These are phyloP conservation scores for Escovopsis sp. DNA, from an alignment of 2,329 filamentous ascomycete genomes.

Conservation along the genomic window DNA sequence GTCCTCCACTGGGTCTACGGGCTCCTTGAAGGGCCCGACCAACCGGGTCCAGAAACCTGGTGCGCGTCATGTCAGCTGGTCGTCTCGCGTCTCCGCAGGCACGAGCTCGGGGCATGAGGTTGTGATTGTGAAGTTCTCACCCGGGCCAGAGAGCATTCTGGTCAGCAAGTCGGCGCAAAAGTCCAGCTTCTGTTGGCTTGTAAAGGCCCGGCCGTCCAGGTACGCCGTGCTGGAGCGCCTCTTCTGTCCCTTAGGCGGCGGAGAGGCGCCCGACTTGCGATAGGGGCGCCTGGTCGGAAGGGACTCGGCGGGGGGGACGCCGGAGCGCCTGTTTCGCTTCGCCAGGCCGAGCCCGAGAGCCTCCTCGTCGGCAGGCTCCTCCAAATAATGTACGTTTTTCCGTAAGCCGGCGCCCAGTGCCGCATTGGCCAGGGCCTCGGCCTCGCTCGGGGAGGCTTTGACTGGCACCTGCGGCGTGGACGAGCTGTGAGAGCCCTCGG, in stretches of 20 bases:
- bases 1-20: constrained; percentile 41
- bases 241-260: constrained; percentile 22
- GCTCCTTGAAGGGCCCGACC: constrained; percentile 45
- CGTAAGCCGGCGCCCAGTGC: constrained; percentile 10
- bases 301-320: constrained; percentile 5
- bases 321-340: constrained; percentile 30
- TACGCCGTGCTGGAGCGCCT: constrained; percentile 19
- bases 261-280: constrained; percentile 15
- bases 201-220: constrained; percentile 18
- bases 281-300: constrained; percentile 1
- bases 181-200: constrained; percentile 32
- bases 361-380: constrained; percentile 28
- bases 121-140: constrained; percentile 26
- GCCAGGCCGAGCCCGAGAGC: constrained; percentile 10
- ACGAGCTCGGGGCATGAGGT: background rate
- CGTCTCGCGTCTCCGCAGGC: background rate
- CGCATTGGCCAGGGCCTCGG: background rate
- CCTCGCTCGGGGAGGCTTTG: background rate
- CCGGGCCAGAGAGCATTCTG: constrained; percentile 47
- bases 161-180: constrained; percentile 44
- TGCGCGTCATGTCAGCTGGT: too few relatives aligned
- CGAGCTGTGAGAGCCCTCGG: constrained; percentile 6
- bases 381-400: constrained; percentile 36
- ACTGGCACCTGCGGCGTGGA: constrained; percentile 3
- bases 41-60: constrained; percentile 49